Base-by-base conservation (phyloP, 1,284 basidiomycete genomes). In the Irpex sp. region DNA sequence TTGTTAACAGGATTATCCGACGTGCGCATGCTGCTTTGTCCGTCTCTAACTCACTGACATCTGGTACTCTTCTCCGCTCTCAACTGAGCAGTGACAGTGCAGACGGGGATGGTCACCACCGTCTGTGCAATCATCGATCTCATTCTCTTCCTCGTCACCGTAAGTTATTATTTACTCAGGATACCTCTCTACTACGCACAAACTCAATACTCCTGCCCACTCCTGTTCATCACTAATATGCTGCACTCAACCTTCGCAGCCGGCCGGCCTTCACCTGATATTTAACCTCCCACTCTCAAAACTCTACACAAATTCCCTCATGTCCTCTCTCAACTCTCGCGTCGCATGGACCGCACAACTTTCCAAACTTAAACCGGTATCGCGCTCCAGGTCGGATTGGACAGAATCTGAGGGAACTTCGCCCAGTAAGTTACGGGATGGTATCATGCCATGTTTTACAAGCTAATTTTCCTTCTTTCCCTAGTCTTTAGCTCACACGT, bases 261-360 rank as follows among this genome's bases (percentile, higher is more conserved):
- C 53, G 9, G 42, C 58, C 1, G 39, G 19, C 5, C 10, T 45
- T 6, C 58, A 60, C 53, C 58, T 60, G 12, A 53, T 53, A 16
- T 60, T 60, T 37, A 53, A 53, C 16, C 39, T 60, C 49, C 56
- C 53, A 14, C 59, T 61, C 28, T 58, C 56, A 23, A 57, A 61
- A 39, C 37, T 57, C 7, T 55, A 57, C 39, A 54, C 51, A 1
- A 61, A 58, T 21, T 45, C 61, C 19, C 35, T 58, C 39, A 39
- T 58, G 49, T 61, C 61, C 10, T 35, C 42, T 14, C 48, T 57
- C 18, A 61, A 61, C 51, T 39, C 61, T 10, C 56, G 51, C 23
- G 28, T 28, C 28, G 28, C 28, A 28, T 28, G 28, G 28, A 28
- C 28, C 28, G 28, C 28, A 28, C 28, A 28, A 5, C 28, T 28